A percentile compares a stretch with the other conserved stretches of the same genome.
These are phyloP conservation scores for Blastobotrys apis DNA, from an alignment of 1,139 yeast genomes.

Conservation along the genomic window DNA sequence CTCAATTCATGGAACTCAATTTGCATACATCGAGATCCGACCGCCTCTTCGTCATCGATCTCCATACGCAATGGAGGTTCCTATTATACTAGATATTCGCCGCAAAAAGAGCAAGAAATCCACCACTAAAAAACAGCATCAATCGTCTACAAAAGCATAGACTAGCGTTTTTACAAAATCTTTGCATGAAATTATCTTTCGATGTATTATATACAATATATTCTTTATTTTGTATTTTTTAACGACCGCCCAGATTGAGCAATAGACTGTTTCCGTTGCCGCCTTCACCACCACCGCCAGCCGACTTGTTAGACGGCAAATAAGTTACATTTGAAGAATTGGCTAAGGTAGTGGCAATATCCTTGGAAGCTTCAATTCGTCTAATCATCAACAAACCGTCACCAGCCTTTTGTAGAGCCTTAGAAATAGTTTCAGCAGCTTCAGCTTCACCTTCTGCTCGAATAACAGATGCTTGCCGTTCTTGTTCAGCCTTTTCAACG, in stretches of 20 bases:
- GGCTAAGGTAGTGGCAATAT: constrained; percentile 85
- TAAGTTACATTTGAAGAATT: constrained; percentile 85
- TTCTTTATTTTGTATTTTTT: no score
- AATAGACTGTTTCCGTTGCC: constrained; percentile 45
- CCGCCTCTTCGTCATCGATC: no score
- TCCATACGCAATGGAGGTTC: no score
- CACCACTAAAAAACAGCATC: no score
- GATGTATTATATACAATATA: no score
- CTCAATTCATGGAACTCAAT: no score
- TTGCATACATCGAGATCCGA: no score
- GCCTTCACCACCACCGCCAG: constrained; percentile 27
- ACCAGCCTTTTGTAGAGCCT: constrained; percentile 90
- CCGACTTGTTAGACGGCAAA: constrained; percentile 58
- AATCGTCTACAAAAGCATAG: no score
- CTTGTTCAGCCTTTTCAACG: constrained; percentile 97
- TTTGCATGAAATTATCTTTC: no score
- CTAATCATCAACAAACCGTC: constrained; percentile 92
- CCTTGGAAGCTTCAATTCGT: constrained; percentile 95
- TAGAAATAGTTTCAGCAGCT: constrained; percentile 92
- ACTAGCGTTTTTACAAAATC: no score
- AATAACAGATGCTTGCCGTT: constrained; percentile 88
- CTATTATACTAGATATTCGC: no score
- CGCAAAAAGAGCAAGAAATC: no score
- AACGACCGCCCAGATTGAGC: constrained; percentile 51
- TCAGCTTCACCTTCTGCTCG: constrained; percentile 99